These are phyloP conservation scores for Rhizomucor pusillus DNA, from an alignment of 371 early-diverging fungal species.

Conservation along the genomic window DNA sequence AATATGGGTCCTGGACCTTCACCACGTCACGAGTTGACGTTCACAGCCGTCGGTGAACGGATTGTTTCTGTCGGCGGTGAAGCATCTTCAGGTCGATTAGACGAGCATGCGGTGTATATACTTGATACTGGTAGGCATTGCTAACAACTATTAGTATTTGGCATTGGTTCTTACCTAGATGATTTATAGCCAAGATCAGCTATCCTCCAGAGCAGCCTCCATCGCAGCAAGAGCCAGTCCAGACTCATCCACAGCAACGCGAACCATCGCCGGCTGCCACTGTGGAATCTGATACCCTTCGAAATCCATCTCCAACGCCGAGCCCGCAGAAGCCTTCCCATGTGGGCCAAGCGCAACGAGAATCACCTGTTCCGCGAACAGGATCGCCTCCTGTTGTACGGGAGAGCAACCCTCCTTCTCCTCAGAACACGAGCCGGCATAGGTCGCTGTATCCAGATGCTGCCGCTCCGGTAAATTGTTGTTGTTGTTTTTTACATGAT, in stretches of 20 bases:
- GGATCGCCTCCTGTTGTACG: background rate
- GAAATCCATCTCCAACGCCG: background rate
- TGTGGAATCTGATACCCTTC: background rate
- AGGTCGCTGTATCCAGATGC: conserved; percentile 3
- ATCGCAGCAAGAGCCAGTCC: conserved; percentile 8
- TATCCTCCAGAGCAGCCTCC: conserved; percentile 42
- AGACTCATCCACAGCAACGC: conserved; percentile 5
- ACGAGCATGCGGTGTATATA: conserved; percentile 51
- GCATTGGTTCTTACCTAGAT: background rate
- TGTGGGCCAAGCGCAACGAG: background rate
- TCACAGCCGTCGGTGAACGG: conserved; percentile 60
- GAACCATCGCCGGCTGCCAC: background rate
- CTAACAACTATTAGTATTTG: no score
- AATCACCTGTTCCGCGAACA: background rate
- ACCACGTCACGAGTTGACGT: conserved; percentile 60
- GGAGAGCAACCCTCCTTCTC: background rate
- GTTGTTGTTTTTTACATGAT: no score
- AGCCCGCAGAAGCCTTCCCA: background rate
- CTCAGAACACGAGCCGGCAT: background rate
- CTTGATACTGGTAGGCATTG: conserved; percentile 36
- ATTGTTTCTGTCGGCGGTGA: conserved; percentile 68
- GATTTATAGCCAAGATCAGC: conserved; percentile 55
- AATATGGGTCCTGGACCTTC: conserved; percentile 68
- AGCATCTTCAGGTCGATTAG: conserved; percentile 36
- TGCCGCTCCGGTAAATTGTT: background rate